Base-by-base conservation (phyloP, 2,329 filamentous ascomycete species). In the Xenosphaeropsis pyriputrescens region DNA sequence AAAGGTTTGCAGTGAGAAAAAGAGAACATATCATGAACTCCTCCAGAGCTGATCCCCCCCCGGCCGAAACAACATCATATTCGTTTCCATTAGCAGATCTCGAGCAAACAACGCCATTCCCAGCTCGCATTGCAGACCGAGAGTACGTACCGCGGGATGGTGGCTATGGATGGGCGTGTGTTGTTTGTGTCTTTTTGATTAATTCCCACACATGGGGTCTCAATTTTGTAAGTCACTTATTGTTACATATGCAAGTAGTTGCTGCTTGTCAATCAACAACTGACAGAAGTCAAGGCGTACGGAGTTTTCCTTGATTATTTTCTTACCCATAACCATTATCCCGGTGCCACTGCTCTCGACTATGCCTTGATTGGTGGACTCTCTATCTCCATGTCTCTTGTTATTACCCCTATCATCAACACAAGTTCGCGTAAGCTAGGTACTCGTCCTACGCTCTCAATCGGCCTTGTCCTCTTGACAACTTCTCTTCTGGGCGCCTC, bases 221-320 rank as follows among this genome's bases (percentile, higher is more conserved):
- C 13, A 54, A 54, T 26, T 48, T 45, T 39, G 52, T 54, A 41
- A 42, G 47, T 42, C n/a, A n/a, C n/a, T n/a, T n/a, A n/a, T n/a
- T n/a, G n/a, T 9, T 26, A 15, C 13, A 7, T 9, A n/a, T n/a
- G n/a, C n/a, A n/a, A n/a, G n/a, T n/a, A n/a, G n/a, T n/a, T n/a
- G n/a, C n/a, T n/a, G n/a, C n/a, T n/a, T n/a, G n/a, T n/a, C n/a
- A n/a, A n/a, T n/a, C n/a, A n/a, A n/a, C n/a, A n/a, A n/a, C n/a
- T n/a, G n/a, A n/a, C n/a, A n/a, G n/a, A n/a, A n/a, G n/a, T n/a
- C 17, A 39, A 68, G 64, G 67, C 70, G 2, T 82, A 81, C 61
- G 83, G 81, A 53, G 76, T 85, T 40, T 85, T 80, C 45, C 72
- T 89, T 12, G 78, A 85, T 13, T 70, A 85, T 49, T 91, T 89